Conservation (phyloP, 768 basidiomycete genomes). For the Leccinellum albellum region DNA sequence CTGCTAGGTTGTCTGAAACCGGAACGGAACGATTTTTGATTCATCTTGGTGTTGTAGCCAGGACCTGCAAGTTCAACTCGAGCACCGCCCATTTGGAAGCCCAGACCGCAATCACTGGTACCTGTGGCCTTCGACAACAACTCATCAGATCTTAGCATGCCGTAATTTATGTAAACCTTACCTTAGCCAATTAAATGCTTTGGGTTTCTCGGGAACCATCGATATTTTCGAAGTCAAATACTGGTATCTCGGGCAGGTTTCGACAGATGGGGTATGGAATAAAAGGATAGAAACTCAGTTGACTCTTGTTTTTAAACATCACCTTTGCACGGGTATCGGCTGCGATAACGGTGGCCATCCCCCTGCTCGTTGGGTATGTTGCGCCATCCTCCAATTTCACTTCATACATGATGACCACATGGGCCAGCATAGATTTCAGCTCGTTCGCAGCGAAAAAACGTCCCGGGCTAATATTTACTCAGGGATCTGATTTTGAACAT, state of each 20-base stretch:
- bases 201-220: no score
- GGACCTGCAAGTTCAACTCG: no score
- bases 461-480: slow-evolving; percentile 5
- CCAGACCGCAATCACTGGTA: background rate
- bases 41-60: no score
- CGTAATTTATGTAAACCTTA: background rate
- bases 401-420: slow-evolving; percentile 34
- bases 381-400: slow-evolving; percentile 9
- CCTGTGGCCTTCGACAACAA: background rate
- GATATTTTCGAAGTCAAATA: background rate
- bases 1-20: no score
- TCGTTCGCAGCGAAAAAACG: slow-evolving; percentile 43
- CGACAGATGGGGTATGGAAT: background rate
- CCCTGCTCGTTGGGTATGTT: background rate
- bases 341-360: background rate
- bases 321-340: slow-evolving; percentile 4
- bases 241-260: background rate
- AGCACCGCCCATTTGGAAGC: no score
- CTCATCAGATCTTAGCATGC: background rate
- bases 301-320: slow-evolving; percentile 12
- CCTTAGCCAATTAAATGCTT: background rate
- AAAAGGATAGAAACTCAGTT: background rate
- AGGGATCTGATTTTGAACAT: no score
- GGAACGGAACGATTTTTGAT: no score
- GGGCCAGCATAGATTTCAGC: slow-evolving; percentile 46